Percentiles rank a stretch among this genome's conserved stretches.
Evolutionary conservation across 257 asterid species (phyloP).

Genomic region (Verbena officinalis): DNA sequence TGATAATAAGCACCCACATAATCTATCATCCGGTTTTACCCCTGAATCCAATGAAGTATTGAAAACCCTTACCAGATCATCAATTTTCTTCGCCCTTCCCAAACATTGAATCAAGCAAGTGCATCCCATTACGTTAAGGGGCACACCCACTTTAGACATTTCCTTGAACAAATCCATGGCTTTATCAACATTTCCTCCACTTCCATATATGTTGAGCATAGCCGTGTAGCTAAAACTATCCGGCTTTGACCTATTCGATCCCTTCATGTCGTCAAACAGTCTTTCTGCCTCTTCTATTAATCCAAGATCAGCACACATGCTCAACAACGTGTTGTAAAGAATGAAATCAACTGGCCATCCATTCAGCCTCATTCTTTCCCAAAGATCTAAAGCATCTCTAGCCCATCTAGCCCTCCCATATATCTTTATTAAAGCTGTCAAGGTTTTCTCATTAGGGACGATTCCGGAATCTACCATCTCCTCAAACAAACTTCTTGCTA

Average conservation of each 20-base stretch:
- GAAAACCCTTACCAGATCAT: constrained; percentile 74
- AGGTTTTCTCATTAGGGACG: constrained; percentile 71
- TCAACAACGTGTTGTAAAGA: constrained; percentile 77
- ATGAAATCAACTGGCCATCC: constrained; percentile 94
- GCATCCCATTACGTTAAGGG: constrained; percentile 89
- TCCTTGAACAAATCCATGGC: constrained; percentile 83
- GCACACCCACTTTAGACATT: constrained; percentile 54
- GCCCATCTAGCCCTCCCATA: constrained; percentile 97
- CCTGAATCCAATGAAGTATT: constrained; percentile 54
- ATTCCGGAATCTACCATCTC: constrained; percentile 88
- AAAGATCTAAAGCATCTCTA: constrained; percentile 76
- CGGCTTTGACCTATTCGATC: constrained; percentile 53
- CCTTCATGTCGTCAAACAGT: constrained; percentile 79
- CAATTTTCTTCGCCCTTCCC: constrained; percentile 72
- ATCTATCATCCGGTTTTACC: constrained; percentile 84
- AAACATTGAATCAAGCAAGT: constrained; percentile 89
- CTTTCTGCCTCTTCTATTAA: constrained; percentile 82
- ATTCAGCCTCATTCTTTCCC: constrained; percentile 82
- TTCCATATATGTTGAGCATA: constrained; percentile 86
- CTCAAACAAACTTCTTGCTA: constrained; percentile 83
- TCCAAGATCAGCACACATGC: constrained; percentile 98
- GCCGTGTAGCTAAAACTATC: constrained; percentile 93
- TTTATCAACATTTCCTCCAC: constrained; percentile 76
- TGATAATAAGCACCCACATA: constrained; percentile 84
- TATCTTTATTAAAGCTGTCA: constrained; percentile 83